phyloP scores from a whole-genome alignment of 2,329 filamentous ascomycete species.

The Scolecobasidium constrictum region DNA sequence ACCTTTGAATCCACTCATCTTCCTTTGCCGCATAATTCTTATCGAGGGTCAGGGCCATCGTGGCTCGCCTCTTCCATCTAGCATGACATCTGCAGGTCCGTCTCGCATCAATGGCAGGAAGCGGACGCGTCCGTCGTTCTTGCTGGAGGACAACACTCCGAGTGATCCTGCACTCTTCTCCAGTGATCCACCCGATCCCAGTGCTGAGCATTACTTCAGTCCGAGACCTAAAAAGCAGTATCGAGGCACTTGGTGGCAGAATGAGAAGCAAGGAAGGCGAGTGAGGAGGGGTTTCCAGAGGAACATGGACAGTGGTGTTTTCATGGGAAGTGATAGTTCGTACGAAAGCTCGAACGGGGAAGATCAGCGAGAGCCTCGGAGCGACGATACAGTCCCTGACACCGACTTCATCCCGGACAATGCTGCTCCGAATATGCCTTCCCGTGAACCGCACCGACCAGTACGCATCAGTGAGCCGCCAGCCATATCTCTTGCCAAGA shows the following conservation, averaged over 20 bases:
- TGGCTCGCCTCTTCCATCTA: too few species aligned
- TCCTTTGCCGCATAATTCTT: too few species aligned
- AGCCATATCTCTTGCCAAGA: slow-evolving; percentile 37
- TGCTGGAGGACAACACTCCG: slow-evolving; percentile 4
- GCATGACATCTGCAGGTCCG: too few species aligned
- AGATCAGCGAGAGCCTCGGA: slow-evolving; percentile 12
- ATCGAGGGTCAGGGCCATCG: too few species aligned
- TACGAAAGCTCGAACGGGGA: not conserved
- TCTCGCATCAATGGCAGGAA: not conserved
- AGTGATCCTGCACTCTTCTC: slow-evolving; percentile 61
- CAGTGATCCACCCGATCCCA: slow-evolving; percentile 50
- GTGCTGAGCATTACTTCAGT: slow-evolving; percentile 47
- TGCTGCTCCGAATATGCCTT: too few species aligned
- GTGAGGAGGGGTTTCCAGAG: slow-evolving; percentile 44
- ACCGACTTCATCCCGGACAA: not conserved
- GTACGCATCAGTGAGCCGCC: slow-evolving; percentile 17
- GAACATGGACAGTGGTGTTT: slow-evolving; percentile 59
- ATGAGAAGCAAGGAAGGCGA: slow-evolving; percentile 23
- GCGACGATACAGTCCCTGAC: not conserved
- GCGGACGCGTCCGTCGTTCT: not conserved
- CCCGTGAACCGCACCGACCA: not conserved
- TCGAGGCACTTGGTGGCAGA: slow-evolving; percentile 53
- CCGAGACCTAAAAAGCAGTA: slow-evolving; percentile 51
- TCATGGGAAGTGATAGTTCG: slow-evolving; percentile 29
- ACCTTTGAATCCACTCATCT: too few species aligned